Evolutionary conservation across 495 filamentous ascomycete genomes (phyloP), one percentile per base, ranked within the genome.

Genomic region (Penicillium goetzii): DNA sequence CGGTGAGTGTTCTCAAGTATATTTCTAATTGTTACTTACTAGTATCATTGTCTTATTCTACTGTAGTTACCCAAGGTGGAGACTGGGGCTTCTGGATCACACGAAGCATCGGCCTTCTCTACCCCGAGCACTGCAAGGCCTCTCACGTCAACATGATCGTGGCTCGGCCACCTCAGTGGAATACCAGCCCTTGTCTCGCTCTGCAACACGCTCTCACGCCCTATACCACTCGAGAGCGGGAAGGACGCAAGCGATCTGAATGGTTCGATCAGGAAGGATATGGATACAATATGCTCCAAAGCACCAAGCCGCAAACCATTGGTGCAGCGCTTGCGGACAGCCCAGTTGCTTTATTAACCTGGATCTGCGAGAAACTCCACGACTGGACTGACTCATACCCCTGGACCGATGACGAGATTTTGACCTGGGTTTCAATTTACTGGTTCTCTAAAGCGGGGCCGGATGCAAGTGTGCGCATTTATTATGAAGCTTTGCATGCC

Each of bases 291-390:
- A 19, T 72, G 6, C 64, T 81, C 45, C 86, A 89, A 63, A 71
- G 72, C 26, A 89, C 87, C 15, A 88, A 87, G 63, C 89, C 89
- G 2, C 82, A 87, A 60, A 90, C 88, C 0, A 70, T 90, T 0
- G 82, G 83, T 14, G 84, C 83, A 38, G 80, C 73, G 0, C 77
- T 90, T 0, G 72, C 76, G 4, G 87, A 89, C 67, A 86, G 81
- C 21, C 89, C 89, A 1, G 79, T 89, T 12, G 87, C 79, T 10
- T 73, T 86, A 43, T 71, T 90, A 19, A 80, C 87, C 0, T 90
- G 88, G 88, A 85, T 91, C 47, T 84, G 86, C 55, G 89, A 90
- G 69, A 92, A 90, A 64, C 79, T 90, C 30, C 84, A 88, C 68
- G 83, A 86, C 60, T 89, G 89, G 87, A 85, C 84, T 1, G 88